Base-by-base conservation (phyloP, 352 stramenopile genomes). In the Phytopythium oedochilum region DNA sequence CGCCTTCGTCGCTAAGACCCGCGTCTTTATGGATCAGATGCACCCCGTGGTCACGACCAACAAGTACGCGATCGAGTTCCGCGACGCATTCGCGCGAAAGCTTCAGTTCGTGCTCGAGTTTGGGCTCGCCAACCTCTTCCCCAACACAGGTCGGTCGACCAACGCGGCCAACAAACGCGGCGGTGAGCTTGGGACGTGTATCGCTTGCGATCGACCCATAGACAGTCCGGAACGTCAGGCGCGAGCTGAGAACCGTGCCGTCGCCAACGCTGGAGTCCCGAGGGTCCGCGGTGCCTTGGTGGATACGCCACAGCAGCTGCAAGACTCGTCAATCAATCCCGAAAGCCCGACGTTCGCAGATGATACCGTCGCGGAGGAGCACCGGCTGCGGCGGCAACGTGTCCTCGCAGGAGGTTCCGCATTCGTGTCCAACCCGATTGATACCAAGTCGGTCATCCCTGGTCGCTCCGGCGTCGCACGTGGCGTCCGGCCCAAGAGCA, bases 61-160 rank as follows among this genome's bases (percentile, higher is more conserved):
- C 53, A 62, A 64, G 11, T 61, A 71, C 5, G 56, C 73, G 6
- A 49, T 70, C 7, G 71, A 73, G 15, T 85, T 75, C 22, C 75
- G 78, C 3, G 75, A 85, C 38, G 38, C 60, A 8, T 82, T 84
- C 28, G 70, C 71, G 47, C 66, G 70, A 2, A 70, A 71, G 12
- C 53, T 86, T 26, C 49, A 60, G 8, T 85, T 83, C 39, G 71
- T 88, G 10, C 38, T 88, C 0, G 69, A 72, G 49, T 86, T 84
- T 35, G 75, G 78, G 2, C 68, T 88, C 23, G 71, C 75, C 10
- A 86, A 88, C 28, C 51, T 88, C 5, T 88, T 88, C 38, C 73
- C 78, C 0, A 88, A 85, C 44, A 39, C 59, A 0, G 75, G 71
- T 2, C 62, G 68, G 20, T 64, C 68, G 3, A 67, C 60, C 22